Base-by-base conservation (phyloP, 768 basidiomycete species). In the Dacryopinax primogenitus region DNA sequence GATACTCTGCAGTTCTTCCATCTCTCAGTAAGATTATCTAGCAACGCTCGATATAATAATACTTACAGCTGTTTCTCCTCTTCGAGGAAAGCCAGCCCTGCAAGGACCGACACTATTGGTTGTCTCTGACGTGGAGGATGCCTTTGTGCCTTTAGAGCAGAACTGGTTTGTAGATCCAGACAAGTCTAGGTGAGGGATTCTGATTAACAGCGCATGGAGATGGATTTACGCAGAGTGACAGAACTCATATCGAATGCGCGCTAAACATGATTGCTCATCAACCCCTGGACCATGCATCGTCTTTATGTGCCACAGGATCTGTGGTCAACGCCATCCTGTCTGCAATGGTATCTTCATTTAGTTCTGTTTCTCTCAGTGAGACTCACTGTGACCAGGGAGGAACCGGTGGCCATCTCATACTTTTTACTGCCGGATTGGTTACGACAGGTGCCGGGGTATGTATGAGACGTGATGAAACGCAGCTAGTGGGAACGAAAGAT, bases 71-170 rank as follows among this genome's bases (percentile, higher is more conserved):
- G 1, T 21, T 64, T 30, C 39, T 45, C 34, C 36, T 61, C 63
- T 64, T 63, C 34, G 28, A 34, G 32, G 23, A 30, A 66, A 81
- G 79, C 75, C 78, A 70, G 77, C 82, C 72, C 73, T 76, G 30
- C 76, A 75, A 35, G 76, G 79, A 69, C 79, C 83, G 1, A 79
- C 80, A 35, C 87, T 94, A 80, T 78, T 94, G 45, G 83, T 98
- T 45, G 82, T 97, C 9, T 77, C 89, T 0, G 96, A 98, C 72
- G 76, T 98, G 36, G 87, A 92, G n/a, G 96, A 99, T 64, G 85
- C 92, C 21, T 98, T 94, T 74, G 74, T 89, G 1, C 96, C 96
- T 0, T 73, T 92, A 26, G 78, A 78, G 21, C 76, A 79, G 3
- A 87, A 86, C 1, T 77, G 94, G 39, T 88, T 97, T 66, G 92